Base-by-base conservation (phyloP, 2,329 filamentous ascomycete species). In the Nigrospora sphaerica region DNA sequence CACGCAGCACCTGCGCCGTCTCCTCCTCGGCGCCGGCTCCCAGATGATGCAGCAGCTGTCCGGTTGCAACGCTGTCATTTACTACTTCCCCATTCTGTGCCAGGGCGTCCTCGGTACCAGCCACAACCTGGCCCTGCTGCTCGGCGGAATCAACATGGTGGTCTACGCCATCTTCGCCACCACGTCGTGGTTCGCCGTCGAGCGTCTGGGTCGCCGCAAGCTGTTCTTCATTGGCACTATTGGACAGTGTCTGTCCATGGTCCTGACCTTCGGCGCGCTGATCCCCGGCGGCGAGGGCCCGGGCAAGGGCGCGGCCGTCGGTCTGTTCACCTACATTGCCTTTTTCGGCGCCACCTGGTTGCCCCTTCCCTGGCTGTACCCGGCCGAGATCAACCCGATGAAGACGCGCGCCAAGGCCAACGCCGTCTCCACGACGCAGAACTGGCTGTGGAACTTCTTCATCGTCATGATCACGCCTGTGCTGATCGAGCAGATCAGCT, bases 251-350 rank as follows among this genome's bases (percentile, higher is more conserved):
- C 52, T 78, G 17, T 77, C 74, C 48, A 80, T 81, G 74, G 68
- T 85, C 59, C 62, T 83, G 18, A 70, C 73, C 2, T 86, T 86
- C 54, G 78, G 73, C 1, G 69, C 72, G 31, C 79, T 88, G 50
- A 80, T 88, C n/a, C 85, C 85, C 38, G 79, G 80, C 0, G 75
- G 73, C 1, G 72, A 71, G 0, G 64, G 78, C 1, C 70, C 81
- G 7, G 80, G 81, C 3, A 86, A 85, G 58, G 84, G 83, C 32
- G 80, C 83, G 0, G 81, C 81, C 2, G 80, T 84, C 3, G 82
- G 81, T 47, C 65, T 86, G 12, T 86, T 86, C 65, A 74, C 80
- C 3, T 86, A 85, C 63, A 86, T 86, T 56, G 79, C 80, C 5
- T 81, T 80, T 46, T 86, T 85, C 52, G 83, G 81, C 32, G 80